phyloP scores from a whole-genome alignment of 805 yeast species.

The Barnettozyma siamensis region DNA sequence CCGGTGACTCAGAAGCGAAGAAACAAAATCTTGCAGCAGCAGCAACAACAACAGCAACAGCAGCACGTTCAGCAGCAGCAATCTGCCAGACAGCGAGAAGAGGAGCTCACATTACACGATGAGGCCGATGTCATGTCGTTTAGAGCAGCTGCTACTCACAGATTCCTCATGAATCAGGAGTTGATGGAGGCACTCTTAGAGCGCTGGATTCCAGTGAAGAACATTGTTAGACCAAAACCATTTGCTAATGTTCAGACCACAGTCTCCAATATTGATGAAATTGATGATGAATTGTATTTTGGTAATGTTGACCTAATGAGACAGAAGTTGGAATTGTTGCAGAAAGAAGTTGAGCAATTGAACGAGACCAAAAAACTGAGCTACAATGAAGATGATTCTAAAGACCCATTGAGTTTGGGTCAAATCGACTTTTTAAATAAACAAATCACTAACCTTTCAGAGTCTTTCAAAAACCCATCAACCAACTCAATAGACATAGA shows the following conservation, averaged over 20 bases:
- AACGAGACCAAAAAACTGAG: neutral
- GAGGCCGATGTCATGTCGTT: slow-evolving; percentile 49
- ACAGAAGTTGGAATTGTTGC: slow-evolving; percentile 14
- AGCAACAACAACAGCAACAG: slow-evolving; percentile 12
- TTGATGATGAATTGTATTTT: slow-evolving; percentile 21
- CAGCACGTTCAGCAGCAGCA: slow-evolving; percentile 8
- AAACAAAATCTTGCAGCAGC: slow-evolving; percentile 14
- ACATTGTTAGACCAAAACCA: slow-evolving; percentile 37
- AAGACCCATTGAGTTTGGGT: slow-evolving; percentile 3
- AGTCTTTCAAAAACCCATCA: slow-evolving; percentile 6
- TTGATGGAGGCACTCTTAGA: slow-evolving; percentile 42
- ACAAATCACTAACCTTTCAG: slow-evolving; percentile 9
- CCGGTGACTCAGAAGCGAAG: slow-evolving; percentile 23
- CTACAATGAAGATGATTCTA: neutral
- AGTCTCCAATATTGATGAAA: slow-evolving; percentile 11
- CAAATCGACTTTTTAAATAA: slow-evolving; percentile 6
- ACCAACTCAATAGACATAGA: slow-evolving; percentile 4
- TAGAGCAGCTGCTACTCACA: slow-evolving; percentile 37
- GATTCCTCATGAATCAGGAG: slow-evolving; percentile 44
- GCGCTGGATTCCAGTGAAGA: slow-evolving; percentile 40
- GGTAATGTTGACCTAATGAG: slow-evolving; percentile 21
- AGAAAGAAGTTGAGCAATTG: slow-evolving; percentile 18
- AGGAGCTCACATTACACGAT: slow-evolving; percentile 34
- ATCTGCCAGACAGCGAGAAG: slow-evolving; percentile 13
- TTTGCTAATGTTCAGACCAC: slow-evolving; percentile 17